Percentiles rank a stretch among this genome's conserved stretches.
Conservation (phyloP, 1,139 yeast species). For the Protomyces arabidopsidicola region DNA sequence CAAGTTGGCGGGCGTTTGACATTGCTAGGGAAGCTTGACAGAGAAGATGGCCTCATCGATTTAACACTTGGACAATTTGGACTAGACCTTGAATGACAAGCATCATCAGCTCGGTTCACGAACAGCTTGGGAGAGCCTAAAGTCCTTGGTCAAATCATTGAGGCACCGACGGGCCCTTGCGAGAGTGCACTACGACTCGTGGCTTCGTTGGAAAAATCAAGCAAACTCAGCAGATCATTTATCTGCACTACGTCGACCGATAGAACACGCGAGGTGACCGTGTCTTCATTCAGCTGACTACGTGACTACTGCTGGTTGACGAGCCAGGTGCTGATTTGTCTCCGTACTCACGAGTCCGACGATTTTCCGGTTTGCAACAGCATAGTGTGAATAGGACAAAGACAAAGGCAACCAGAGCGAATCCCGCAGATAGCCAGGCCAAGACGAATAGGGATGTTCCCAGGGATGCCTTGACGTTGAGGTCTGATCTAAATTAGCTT, state of each 20-base stretch:
- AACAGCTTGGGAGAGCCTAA: too few species aligned
- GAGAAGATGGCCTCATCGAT: conserved; percentile 28
- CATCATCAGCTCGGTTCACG: not conserved
- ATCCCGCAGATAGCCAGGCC: not conserved
- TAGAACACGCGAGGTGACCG: too few species aligned
- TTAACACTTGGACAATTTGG: conserved; percentile 6
- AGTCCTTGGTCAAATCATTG: too few species aligned
- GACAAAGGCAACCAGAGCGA: not conserved
- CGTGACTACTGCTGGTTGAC: not conserved
- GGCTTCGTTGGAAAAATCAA: too few species aligned
- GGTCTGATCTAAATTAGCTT: not conserved
- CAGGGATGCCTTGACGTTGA: not conserved
- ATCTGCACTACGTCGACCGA: too few species aligned
- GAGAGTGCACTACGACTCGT: too few species aligned
- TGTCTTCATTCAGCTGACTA: too few species aligned
- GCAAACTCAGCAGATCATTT: too few species aligned
- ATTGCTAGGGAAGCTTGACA: conserved; percentile 14
- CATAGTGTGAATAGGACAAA: not conserved
- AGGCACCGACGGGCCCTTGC: too few species aligned
- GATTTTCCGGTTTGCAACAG: not conserved
- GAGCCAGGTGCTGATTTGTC: not conserved
- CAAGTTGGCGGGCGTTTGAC: conserved; percentile 27
- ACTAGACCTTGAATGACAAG: not conserved
- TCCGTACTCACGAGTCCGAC: not conserved
- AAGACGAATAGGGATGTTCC: not conserved